Evolutionary conservation across 768 basidiomycete genomes (phyloP).

Genomic region (Termitomyces sp.): DNA sequence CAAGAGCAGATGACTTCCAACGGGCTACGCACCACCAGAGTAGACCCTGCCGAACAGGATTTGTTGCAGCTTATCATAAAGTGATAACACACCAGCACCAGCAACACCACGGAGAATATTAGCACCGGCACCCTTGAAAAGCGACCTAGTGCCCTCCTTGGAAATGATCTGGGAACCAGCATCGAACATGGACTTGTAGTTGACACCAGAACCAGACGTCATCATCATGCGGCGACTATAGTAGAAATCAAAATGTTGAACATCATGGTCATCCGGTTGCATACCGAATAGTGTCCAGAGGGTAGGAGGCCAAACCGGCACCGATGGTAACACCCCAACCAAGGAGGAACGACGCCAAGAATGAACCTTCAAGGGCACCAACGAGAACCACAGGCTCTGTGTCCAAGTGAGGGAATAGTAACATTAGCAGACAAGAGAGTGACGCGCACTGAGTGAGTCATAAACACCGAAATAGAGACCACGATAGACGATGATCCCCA

Average conservation of each 20-base stretch:
- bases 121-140: conserved; percentile 99
- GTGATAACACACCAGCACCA: conserved; percentile 97
- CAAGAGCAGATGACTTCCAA: not conserved
- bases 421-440: not conserved
- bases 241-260: conserved; percentile 16
- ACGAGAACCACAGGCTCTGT: conserved; percentile 95
- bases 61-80: conserved; percentile 98
- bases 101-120: conserved; percentile 98
- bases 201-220: conserved; percentile 91
- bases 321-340: conserved; percentile 99
- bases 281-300: conserved; percentile 86
- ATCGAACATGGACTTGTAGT: conserved; percentile 99
- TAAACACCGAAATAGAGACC: conserved; percentile 99
- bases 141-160: conserved; percentile 92
- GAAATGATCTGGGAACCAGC: conserved; percentile 87
- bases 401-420: conserved; percentile 17
- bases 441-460: conserved; percentile 77
- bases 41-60: conserved; percentile 99
- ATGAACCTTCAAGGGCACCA: conserved; percentile 91
- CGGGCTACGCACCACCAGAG: conserved; percentile 67
- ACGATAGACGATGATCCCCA: conserved; percentile 99
- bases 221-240: conserved; percentile 99
- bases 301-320: conserved; percentile 98
- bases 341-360: conserved; percentile 94
- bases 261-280: conserved; percentile 7